These are phyloP conservation scores for Halenospora varia DNA, from an alignment of 495 filamentous ascomycete species.

Conservation along the genomic window DNA sequence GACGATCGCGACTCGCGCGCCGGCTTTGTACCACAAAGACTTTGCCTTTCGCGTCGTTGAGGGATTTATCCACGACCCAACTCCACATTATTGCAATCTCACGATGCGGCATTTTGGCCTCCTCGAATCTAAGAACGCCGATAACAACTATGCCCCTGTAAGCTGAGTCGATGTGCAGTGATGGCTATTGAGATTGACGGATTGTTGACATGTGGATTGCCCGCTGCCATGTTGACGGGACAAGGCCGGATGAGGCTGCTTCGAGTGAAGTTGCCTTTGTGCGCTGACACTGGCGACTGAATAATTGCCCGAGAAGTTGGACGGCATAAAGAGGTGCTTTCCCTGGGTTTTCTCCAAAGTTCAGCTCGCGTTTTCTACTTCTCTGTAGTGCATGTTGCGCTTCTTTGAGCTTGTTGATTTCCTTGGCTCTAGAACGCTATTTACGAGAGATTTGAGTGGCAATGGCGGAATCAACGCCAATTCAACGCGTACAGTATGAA, in stretches of 20 bases:
- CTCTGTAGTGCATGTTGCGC: background rate
- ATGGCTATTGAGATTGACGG: background rate
- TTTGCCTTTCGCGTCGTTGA: too few relatives aligned
- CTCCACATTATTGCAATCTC: background rate
- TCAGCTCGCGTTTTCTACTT: background rate
- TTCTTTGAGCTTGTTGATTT: background rate
- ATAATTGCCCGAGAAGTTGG: background rate
- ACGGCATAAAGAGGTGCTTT: background rate
- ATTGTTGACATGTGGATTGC: background rate
- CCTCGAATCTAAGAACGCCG: constrained; percentile 23
- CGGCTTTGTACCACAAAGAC: too few relatives aligned
- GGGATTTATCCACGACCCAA: background rate
- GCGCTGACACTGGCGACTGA: background rate
- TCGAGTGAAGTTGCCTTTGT: background rate
- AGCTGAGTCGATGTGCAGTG: background rate
- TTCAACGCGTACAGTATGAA: constrained; percentile 14
- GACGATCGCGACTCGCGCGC: background rate
- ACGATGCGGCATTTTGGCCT: constrained; percentile 24
- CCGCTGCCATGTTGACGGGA: too few relatives aligned
- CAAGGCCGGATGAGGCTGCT: too few relatives aligned
- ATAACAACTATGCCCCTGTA: too few relatives aligned
- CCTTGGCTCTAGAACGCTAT: background rate
- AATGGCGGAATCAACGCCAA: constrained; percentile 13
- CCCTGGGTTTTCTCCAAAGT: background rate
- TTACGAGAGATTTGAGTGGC: background rate